Conservation (phyloP, 176 grass and related monocot genomes). For the Rhynchospora pubera region DNA sequence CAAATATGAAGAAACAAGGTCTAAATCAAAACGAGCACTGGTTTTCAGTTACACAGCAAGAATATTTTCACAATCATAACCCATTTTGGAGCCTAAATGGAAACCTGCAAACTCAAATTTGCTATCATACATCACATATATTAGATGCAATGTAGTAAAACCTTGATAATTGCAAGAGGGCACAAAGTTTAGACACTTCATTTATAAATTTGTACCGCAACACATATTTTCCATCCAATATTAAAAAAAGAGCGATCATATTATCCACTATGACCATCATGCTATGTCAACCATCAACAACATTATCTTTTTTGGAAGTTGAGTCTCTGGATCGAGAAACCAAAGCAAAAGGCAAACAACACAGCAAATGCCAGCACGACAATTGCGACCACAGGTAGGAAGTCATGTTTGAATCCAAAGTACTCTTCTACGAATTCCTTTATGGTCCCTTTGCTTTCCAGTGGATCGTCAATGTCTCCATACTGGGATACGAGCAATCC, state of each 20-base stretch:
- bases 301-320: constrained; percentile 81
- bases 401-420: constrained; percentile 54
- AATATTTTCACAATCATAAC: too few species aligned
- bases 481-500: constrained; percentile 72
- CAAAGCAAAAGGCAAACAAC: constrained; percentile 67
- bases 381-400: constrained; percentile 54
- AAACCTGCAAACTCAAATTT: too few species aligned
- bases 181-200: neutral
- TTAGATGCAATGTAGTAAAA: too few species aligned
- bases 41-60: too few species aligned
- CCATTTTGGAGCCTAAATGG: too few species aligned
- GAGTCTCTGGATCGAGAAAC: constrained; percentile 51
- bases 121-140: too few species aligned
- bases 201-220: neutral
- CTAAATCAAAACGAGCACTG: too few species aligned
- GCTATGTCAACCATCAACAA: neutral
- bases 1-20: too few species aligned
- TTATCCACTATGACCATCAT: neutral
- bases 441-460: constrained; percentile 30
- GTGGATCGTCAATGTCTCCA: constrained; percentile 43
- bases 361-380: constrained; percentile 55
- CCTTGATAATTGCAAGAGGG: neutral
- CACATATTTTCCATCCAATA: neutral
- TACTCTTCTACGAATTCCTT: constrained; percentile 38
- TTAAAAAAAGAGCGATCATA: neutral